Conservation (phyloP, 768 basidiomycete genomes). For the Amyloporia xantha region DNA sequence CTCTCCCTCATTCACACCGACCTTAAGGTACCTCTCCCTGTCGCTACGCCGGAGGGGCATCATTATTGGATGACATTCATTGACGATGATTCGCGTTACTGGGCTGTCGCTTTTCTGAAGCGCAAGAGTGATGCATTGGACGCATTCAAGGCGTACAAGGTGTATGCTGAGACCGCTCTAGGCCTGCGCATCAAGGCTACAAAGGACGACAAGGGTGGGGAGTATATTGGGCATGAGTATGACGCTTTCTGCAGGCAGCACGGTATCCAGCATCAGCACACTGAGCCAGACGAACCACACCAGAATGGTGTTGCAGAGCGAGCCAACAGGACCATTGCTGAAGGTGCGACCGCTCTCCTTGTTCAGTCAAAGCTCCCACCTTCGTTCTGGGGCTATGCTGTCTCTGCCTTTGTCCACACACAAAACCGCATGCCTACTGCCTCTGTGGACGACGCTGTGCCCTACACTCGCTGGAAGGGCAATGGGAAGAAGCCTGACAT, state of each 20-base stretch:
- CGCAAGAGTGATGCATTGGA: conserved; percentile 20
- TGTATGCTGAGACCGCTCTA: conserved; percentile 23
- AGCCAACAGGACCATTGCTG: conserved; percentile 7
- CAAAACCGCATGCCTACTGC: conserved; percentile 2
- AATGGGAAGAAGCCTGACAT: conserved; percentile 20
- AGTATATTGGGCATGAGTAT: conserved; percentile 57
- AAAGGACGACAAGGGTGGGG: conserved; percentile 47
- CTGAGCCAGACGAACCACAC: conserved; percentile 11
- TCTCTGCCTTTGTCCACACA: conserved; percentile 5
- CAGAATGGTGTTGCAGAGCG: conserved; percentile 19
- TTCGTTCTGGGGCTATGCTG: conserved; percentile 3
- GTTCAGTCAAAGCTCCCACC: conserved; percentile 5
- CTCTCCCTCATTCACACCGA: conserved; percentile 11
- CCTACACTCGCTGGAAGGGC: conserved; percentile 1
- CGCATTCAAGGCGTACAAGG: conserved; percentile 24
- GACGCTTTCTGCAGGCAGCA: conserved; percentile 45
- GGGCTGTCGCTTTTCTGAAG: conserved; percentile 11
- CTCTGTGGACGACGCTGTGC: conserved; percentile 3
- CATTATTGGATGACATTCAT: conserved; percentile 11
- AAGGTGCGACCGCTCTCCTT: conserved; percentile 3
- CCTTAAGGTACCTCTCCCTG: conserved; percentile 12
- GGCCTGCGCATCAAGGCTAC: conserved; percentile 21
- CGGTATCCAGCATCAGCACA: conserved; percentile 15
- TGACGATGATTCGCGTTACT: conserved; percentile 1
- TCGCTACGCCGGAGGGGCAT: conserved; percentile 5